Evolutionary conservation across 2,329 filamentous ascomycete genomes (phyloP).

Genomic region (Fusarium robinianum): DNA sequence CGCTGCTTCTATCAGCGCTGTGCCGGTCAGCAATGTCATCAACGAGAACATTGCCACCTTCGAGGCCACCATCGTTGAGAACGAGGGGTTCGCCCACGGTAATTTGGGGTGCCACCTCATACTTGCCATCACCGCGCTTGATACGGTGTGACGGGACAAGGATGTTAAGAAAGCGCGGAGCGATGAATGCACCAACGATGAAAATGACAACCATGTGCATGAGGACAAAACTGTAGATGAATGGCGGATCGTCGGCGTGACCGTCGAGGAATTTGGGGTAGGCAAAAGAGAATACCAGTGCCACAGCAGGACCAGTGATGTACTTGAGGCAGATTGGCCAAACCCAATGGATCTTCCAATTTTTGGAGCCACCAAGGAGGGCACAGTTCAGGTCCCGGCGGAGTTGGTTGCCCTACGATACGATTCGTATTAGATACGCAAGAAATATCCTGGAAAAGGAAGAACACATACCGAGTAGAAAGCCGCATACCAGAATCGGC

Average conservation of each 20-base stretch:
- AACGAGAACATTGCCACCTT: constrained; percentile 8
- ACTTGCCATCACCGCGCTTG: constrained; percentile 23
- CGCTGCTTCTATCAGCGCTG: constrained; percentile 16
- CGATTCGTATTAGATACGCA: constrained; percentile 1
- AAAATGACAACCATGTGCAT: constrained; percentile 28
- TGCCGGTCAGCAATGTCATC: background rate
- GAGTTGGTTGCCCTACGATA: constrained; percentile 55
- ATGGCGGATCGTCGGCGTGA: constrained; percentile 19
- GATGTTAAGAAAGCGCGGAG: constrained; percentile 21
- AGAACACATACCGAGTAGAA: constrained; percentile 55
- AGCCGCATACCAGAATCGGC: constrained; percentile 53
- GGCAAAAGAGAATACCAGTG: constrained; percentile 52
- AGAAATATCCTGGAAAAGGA: fast-evolving
- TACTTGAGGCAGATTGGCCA: constrained; percentile 52
- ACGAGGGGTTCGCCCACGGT: constrained; percentile 17
- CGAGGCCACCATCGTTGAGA: constrained; percentile 14
- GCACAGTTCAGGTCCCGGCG: constrained; percentile 55
- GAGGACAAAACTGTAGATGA: constrained; percentile 27
- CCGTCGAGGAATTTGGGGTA: constrained; percentile 41
- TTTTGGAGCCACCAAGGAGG: constrained; percentile 49
- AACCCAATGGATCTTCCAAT: constrained; percentile 56
- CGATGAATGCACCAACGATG: constrained; percentile 23
- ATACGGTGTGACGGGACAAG: constrained; percentile 20
- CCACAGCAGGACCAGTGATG: constrained; percentile 49
- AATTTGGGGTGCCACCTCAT: constrained; percentile 25